Evolutionary conservation across 2,329 filamentous ascomycete species (phyloP).

Genomic region (Hypoxylon rubiginosum): DNA sequence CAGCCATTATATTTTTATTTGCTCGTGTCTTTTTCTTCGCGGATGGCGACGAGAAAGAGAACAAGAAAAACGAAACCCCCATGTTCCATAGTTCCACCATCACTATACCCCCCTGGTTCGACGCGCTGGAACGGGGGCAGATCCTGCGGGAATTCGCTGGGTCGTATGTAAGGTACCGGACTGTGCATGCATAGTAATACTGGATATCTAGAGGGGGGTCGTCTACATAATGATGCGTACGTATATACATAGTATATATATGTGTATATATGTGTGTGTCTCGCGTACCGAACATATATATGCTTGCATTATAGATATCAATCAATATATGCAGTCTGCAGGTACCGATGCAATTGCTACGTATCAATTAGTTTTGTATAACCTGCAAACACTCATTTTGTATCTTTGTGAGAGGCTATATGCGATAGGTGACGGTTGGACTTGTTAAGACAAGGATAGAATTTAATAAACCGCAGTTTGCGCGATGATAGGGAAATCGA

Average conservation of each 20-base stretch:
- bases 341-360: slow-evolving; percentile 1
- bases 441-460: neutral
- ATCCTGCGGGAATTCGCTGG: slow-evolving; percentile 32
- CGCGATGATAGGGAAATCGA: neutral
- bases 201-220: neutral
- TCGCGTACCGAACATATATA: neutral
- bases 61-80: neutral
- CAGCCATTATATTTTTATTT: slow-evolving; percentile 12
- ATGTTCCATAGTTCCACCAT: neutral
- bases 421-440: neutral
- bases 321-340: neutral
- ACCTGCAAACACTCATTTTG: neutral
- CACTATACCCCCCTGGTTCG: neutral
- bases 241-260: neutral
- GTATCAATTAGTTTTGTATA: neutral
- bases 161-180: slow-evolving; percentile 32
- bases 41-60: neutral
- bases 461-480: slow-evolving; percentile 6
- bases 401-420: neutral
- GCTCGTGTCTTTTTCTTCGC: slow-evolving; percentile 6
- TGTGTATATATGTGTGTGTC: neutral
- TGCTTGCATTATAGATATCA: neutral
- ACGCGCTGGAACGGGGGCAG: slow-evolving; percentile 28
- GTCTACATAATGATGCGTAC: slow-evolving; percentile 3
- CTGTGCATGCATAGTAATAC: slow-evolving; percentile 6